A percentile compares a stretch with the other conserved stretches of the same genome.
phyloP scores from a whole-genome alignment of 257 asterid species.

The Haberlea rhodopensis region DNA sequence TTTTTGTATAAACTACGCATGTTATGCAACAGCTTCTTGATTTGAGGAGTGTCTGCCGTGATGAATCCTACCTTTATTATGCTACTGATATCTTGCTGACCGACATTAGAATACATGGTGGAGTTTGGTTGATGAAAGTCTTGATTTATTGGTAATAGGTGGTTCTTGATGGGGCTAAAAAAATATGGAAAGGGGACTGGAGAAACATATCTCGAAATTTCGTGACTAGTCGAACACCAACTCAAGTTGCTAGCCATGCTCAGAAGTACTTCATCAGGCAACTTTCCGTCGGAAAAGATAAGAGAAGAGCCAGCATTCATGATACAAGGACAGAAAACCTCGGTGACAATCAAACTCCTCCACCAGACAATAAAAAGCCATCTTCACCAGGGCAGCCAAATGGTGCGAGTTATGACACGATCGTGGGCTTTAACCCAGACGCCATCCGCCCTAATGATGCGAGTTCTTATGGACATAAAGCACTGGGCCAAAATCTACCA shows the following conservation, averaged over 20 bases:
- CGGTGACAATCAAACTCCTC: conserved; percentile 45
- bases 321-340: conserved; percentile 81
- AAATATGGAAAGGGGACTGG: conserved; percentile 99
- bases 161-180: conserved; percentile 90
- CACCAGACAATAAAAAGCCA: too few relatives aligned
- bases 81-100: too few relatives aligned
- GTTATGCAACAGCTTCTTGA: too few relatives aligned
- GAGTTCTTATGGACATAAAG: conserved; percentile 42
- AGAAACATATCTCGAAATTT: conserved; percentile 82
- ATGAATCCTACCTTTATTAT: too few relatives aligned
- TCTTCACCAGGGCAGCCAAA: conserved; percentile 54
- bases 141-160: conserved; percentile 38
- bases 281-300: conserved; percentile 81
- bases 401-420: conserved; percentile 35
- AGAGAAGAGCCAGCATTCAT: conserved; percentile 91
- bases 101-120: too few relatives aligned
- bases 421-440: conserved; percentile 44
- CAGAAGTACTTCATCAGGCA: conserved; percentile 92
- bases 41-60: background rate
- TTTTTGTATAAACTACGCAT: too few relatives aligned
- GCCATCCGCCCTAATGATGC: conserved; percentile 35
- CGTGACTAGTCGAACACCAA: conserved; percentile 82
- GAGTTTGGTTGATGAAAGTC: conserved; percentile 25
- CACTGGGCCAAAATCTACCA: conserved; percentile 45
- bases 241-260: conserved; percentile 98